Base-by-base conservation (phyloP, 169 alveolate species). In the Babesia sp. region DNA sequence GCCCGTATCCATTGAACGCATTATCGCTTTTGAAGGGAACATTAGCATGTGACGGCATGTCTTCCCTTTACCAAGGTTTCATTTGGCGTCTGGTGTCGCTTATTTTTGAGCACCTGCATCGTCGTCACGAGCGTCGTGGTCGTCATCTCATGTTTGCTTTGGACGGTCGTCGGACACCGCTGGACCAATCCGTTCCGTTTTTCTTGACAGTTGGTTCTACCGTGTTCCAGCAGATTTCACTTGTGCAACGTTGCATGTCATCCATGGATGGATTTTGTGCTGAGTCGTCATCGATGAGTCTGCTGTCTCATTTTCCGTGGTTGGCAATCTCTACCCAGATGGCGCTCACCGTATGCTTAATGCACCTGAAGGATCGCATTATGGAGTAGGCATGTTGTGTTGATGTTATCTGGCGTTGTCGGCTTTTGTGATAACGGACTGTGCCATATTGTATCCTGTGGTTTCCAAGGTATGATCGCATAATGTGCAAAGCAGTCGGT, bases 241-340 rank as follows among this genome's bases (percentile, higher is more conserved):
- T 79, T 34, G 63, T 70, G 24, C 57, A 39, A 34, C 58, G 87
- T 11, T 79, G 87, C 45, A 72, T 81, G 48, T 79, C 87, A 7
- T 31, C 64, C 6, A 37, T 71, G 55, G 83, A 79, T 41, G 87
- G 87, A 0, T 68, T 79, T 20, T 79, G 87, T 66, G 50, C 20
- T 26, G 39, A 53, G 33, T 68, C 34, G 16, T 45, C 76, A 22
- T 31, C 74, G 14, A 6, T 24, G 41, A 42, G 33, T 45, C n/a
- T 57, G 14, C 37, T 79, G 6, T 44, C 67, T 22, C 20, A 28
- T n/a, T 41, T 79, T 31, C 76, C 87, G 7, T 79, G 87, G 87
- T 1, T 54, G 18, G 55, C 64, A 28, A 69, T 79, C 12, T 31
- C 64, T 4, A n/a, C 37, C 24, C 83, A 79, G 66, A 16, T 79